phyloP scores from a whole-genome alignment of 768 basidiomycete genomes.

The Porphyrellus cyaneotinctus region DNA sequence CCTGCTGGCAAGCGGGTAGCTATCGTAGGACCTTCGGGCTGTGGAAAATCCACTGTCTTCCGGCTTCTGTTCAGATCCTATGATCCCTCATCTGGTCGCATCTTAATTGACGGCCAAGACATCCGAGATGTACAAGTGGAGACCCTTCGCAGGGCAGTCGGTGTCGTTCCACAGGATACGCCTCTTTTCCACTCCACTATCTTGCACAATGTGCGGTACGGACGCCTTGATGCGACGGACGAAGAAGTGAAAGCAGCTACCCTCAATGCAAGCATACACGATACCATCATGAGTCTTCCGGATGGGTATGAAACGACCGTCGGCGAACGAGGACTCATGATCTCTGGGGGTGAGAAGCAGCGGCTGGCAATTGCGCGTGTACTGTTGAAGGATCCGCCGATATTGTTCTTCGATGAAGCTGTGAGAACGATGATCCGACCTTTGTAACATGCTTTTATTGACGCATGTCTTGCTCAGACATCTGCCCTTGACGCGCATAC shows the following conservation, averaged over 20 bases:
- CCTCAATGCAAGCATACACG: constrained; percentile 81
- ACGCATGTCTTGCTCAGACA: constrained; percentile 49
- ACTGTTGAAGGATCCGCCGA: constrained; percentile 90
- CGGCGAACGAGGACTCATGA: constrained; percentile 96
- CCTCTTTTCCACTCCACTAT: constrained; percentile 96
- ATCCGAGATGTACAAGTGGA: constrained; percentile 67
- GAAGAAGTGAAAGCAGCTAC: constrained; percentile 86
- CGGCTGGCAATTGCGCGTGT: constrained; percentile 90
- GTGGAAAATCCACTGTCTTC: constrained; percentile 96
- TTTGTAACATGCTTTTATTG: constrained; percentile 1
- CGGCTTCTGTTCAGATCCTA: constrained; percentile 94
- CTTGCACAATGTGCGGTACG: constrained; percentile 94
- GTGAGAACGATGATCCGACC: constrained; percentile 43
- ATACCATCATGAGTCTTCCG: constrained; percentile 74
- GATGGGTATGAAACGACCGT: constrained; percentile 89
- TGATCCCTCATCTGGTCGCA: constrained; percentile 74
- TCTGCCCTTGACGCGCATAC: constrained; percentile 95
- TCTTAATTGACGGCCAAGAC: constrained; percentile 85
- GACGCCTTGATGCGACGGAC: constrained; percentile 80
- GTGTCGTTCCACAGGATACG: constrained; percentile 97
- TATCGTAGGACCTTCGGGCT: constrained; percentile 95
- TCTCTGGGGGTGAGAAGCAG: constrained; percentile 98
- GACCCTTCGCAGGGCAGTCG: constrained; percentile 70
- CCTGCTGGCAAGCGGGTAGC: constrained; percentile 97
- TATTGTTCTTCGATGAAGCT: constrained; percentile 98